Evolutionary conservation across 768 basidiomycete genomes (phyloP).

Genomic region (Mycena pura): DNA sequence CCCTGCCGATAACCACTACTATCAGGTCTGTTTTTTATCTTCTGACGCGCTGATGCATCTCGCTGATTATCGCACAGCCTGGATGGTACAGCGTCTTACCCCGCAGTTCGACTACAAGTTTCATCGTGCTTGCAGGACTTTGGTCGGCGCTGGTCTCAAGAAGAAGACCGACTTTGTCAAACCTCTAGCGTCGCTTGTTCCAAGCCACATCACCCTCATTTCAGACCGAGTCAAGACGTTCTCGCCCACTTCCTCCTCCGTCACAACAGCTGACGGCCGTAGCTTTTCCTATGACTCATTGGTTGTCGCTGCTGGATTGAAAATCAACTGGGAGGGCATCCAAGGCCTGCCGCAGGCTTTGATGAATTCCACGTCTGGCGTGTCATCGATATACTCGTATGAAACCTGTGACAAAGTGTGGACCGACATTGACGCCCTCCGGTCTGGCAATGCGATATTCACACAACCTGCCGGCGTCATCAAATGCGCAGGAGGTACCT

Average conservation of each 20-base stretch:
- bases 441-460: constrained; percentile 86
- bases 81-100: constrained; percentile 70
- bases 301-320: constrained; percentile 88
- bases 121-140: constrained; percentile 65
- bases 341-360: constrained; percentile 78
- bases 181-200: constrained; percentile 74
- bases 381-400: constrained; percentile 93
- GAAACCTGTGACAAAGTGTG: constrained; percentile 90
- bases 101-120: background rate
- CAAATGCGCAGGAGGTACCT: constrained; percentile 89
- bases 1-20: constrained; percentile 81
- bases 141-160: constrained; percentile 88
- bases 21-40: constrained; percentile 52
- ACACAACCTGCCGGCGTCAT: constrained; percentile 93
- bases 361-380: constrained; percentile 75
- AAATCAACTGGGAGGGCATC: constrained; percentile 84
- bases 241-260: constrained; percentile 73
- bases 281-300: constrained; percentile 82
- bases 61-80: constrained; percentile 55
- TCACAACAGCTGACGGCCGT: constrained; percentile 76
- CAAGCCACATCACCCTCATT: constrained; percentile 73
- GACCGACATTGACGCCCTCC: constrained; percentile 78
- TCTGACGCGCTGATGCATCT: background rate
- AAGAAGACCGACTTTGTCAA: constrained; percentile 72
- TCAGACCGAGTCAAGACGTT: constrained; percentile 76